Base-by-base conservation (phyloP, 305 asterid genomes). In the Fraxinus greggii region DNA sequence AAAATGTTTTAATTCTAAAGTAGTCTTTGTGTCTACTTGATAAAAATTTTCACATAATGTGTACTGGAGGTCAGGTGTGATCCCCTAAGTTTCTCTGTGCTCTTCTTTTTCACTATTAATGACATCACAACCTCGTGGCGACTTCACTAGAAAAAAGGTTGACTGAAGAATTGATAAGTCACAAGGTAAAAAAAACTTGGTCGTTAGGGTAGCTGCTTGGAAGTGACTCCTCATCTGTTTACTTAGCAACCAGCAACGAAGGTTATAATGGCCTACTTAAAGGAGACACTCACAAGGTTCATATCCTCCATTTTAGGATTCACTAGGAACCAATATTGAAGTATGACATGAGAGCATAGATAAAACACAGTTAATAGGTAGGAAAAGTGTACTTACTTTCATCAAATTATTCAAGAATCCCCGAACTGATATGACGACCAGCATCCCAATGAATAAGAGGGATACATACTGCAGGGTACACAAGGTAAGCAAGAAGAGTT, bases 371-470 rank as follows among this genome's bases (percentile, higher is more conserved):
- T 67, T 31, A 78, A 72, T n/a, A 59, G 72, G 72, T 8, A 63
- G 77, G 59, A 72, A 72, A 15, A 76, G 61, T 73, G 76, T 74
- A 80, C 38, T 54, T 88, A 91, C 99, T 95, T 95, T 94, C 98
- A 94, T 95, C 92, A 95, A 86, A 86, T 95, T 94, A 40, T 94
- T 81, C 80, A 95, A 79, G 93, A 95, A 95, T 84, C 99, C 98
- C 65, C 99, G 91, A 29, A 95, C 97, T 38, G 99, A 95, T 80
- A 95, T 87, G 79, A 91, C 97, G 72, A 95, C 93, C 91, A 95
- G 89, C 95, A 95, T 89, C 87, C 99, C 99, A 2, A 95, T 93
- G 92, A 95, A 95, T 87, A 94, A 74, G 82, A 95, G 97, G 67
- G 99, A 94, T 79, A 95, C 90, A 82, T 95, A 95, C 99, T 95